Evolutionary conservation across 139 green algal genomes (phyloP), one percentile per base, ranked within the genome.

Genomic region (Zygnema cylindricum): DNA sequence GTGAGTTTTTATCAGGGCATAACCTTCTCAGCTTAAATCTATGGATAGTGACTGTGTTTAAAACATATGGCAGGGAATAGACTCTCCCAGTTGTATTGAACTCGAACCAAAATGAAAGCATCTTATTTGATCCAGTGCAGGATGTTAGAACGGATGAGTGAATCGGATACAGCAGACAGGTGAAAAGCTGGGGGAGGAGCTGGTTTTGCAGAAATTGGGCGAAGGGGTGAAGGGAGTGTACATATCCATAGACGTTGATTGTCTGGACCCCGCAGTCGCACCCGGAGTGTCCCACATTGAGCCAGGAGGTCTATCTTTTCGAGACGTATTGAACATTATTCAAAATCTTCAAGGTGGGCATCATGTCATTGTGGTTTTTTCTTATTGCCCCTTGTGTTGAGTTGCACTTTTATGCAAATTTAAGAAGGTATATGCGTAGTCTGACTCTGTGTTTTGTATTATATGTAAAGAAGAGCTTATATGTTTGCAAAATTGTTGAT

Each of bases 251-350:
- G 86, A 91, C 42, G 55, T 91, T 1, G 86, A 91, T 32, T 87
- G 79, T 32, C 81, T 91, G 0, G 86, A 90, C 30, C 86, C 86
- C 30, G 33, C 86, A 0, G 83, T 85, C 82, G 86, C 86, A 23
- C 86, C 86, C 11, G 86, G 86, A 40, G 86, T 89, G 42, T 91
- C 81, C 0, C 86, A 91, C 86, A 54, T 89, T 54, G 86, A 91
- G 39, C 69, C 78, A 1, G 79, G 86, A 36, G 78, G 49, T 1
- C 38, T 91, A 30, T 76, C 82, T 2, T 89, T 91, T 54, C 57
- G 81, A 7, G 86, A 91, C 54, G 86, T 89, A 35, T 35, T 91
- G 22, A 91, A 90, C 81, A 83, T 91, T 85, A 43, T 91, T 16
- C 86, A 91, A 23, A 42, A 69, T n/a, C 86, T 91, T 69, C 73